Percentiles rank a stretch among this genome's conserved stretches.
These are phyloP conservation scores for Rutstroemia sp. DNA, from an alignment of 2,329 filamentous ascomycete genomes.

Conservation along the genomic window DNA sequence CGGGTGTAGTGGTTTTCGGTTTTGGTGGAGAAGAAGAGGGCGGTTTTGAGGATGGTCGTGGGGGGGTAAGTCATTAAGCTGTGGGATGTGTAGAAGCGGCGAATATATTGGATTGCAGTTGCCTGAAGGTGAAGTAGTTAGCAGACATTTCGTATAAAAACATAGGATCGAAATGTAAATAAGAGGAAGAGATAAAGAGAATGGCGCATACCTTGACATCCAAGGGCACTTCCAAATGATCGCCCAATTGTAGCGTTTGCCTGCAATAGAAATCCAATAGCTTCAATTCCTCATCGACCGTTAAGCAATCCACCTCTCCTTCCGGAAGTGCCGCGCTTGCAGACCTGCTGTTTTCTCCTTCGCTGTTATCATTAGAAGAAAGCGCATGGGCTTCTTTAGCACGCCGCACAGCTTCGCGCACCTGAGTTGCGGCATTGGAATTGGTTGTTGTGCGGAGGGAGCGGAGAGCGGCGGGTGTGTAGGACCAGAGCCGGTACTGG, in stretches of 20 bases:
- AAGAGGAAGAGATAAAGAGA: background rate
- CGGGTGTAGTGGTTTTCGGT: slow-evolving; percentile 69
- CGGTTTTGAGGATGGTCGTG: slow-evolving; percentile 79
- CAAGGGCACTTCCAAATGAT: slow-evolving; percentile 52
- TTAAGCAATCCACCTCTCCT: slow-evolving; percentile 67
- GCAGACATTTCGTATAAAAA: background rate
- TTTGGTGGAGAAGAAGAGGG: slow-evolving; percentile 89
- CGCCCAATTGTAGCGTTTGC: slow-evolving; percentile 48
- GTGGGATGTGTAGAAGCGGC: slow-evolving; percentile 93
- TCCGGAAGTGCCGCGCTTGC: slow-evolving; percentile 18
- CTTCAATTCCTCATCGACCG: slow-evolving; percentile 71
- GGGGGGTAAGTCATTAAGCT: slow-evolving; percentile 95
- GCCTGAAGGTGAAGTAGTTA: slow-evolving; percentile 16
- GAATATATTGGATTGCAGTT: slow-evolving; percentile 55
- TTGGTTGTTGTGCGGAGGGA: slow-evolving; percentile 75
- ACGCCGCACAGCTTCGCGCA: slow-evolving; percentile 48
- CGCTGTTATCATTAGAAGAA: slow-evolving; percentile 26
- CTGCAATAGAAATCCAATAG: slow-evolving; percentile 75
- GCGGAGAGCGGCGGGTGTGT: slow-evolving; percentile 64
- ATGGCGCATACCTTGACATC: slow-evolving; percentile 45
- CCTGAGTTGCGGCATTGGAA: slow-evolving; percentile 63
- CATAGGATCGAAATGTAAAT: background rate
- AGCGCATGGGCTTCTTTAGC: slow-evolving; percentile 33
- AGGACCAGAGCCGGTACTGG: slow-evolving; percentile 91
- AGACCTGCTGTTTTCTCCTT: slow-evolving; percentile 29